Evolutionary conservation across 345 rosid genomes (phyloP).

Genomic region (Ricinus communis): DNA sequence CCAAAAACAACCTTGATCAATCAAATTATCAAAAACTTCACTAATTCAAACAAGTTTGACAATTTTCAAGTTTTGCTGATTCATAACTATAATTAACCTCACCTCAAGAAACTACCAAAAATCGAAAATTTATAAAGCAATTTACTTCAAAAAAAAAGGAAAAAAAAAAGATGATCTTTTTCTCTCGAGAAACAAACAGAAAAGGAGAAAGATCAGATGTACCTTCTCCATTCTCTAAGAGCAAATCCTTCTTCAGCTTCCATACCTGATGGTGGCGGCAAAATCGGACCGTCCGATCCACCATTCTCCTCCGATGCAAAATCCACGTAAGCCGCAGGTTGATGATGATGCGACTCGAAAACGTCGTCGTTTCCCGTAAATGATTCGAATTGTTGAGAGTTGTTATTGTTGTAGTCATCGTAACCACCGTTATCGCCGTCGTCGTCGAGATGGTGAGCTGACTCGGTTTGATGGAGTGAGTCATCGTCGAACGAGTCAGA

Average conservation of each 20-base stretch:
- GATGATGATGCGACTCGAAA: slow-evolving; percentile 27
- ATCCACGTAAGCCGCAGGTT: slow-evolving; percentile 30
- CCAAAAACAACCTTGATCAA: too few relatives aligned
- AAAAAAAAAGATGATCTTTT: background rate
- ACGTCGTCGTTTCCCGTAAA: slow-evolving; percentile 29
- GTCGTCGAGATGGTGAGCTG: slow-evolving; percentile 35
- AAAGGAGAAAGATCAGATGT: slow-evolving; percentile 15
- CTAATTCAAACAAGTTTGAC: too few relatives aligned
- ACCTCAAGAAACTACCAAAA: too few relatives aligned
- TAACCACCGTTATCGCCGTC: slow-evolving; percentile 25
- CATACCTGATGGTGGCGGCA: slow-evolving; percentile 60
- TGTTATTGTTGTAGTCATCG: slow-evolving; percentile 32
- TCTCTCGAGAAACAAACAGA: slow-evolving; percentile 9
- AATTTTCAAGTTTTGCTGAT: too few relatives aligned
- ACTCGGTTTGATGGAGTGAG: slow-evolving; percentile 30
- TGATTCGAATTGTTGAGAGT: slow-evolving; percentile 26
- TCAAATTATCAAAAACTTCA: too few relatives aligned
- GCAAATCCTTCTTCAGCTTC: slow-evolving; percentile 58
- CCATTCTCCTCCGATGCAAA: slow-evolving; percentile 35
- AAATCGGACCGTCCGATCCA: slow-evolving; percentile 52
- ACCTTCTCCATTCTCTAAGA: slow-evolving; percentile 89
- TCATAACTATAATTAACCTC: too few relatives aligned
- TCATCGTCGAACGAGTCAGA: slow-evolving; percentile 45
- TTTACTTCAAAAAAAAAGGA: too few relatives aligned
- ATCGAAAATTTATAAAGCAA: too few relatives aligned